Base-by-base conservation (phyloP, 805 yeast genomes). In the Saccharomycopsis schoenii region DNA sequence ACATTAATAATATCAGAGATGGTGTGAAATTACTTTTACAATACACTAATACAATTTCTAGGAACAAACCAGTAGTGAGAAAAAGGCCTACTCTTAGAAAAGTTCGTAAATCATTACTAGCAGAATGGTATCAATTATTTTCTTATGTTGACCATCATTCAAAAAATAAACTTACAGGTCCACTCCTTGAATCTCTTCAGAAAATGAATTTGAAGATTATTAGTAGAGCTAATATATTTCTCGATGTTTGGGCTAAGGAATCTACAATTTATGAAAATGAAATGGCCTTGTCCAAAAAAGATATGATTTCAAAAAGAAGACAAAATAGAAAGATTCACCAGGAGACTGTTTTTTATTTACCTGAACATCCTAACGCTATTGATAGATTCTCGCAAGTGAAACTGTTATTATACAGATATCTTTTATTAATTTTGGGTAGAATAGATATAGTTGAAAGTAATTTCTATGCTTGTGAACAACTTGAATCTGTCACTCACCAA, bases 101-200 rank as follows among this genome's bases (percentile, higher is more conserved):
- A 64, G 76, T 83, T 59, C 78, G 96, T 65, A 88, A 88, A 70
- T 77, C 83, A 43, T 72, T 88, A 60, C 76, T 88, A 39, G 86
- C 92, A 1, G 92, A 86, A 68, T 88, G 96, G 96, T 87, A 88
- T 65, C 84, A 83, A 58, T 74, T 88, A 50, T 85, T 87, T 84
- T 78, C 83, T 43, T 86, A 85, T 67, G 92, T 93, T 0, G 87
- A 85, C 64, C 29, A 47, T 47, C 52, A 47, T 24, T 47, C 52
- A 3, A 88, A 86, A 47, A 86, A 82, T 67, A 83, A 85, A 68
- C 83, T 86, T 54, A 84, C 91, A 0, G 76, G 83, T 34, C 81
- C 79, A 58, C 84, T 85, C 66, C 78, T 88, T 61, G 85, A 83
- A 65, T 81, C 82, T 4, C 72, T 88, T 63, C 84, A 85, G 50